Conservation (phyloP, 495 filamentous ascomycete genomes). For the Penicillium canariense region DNA sequence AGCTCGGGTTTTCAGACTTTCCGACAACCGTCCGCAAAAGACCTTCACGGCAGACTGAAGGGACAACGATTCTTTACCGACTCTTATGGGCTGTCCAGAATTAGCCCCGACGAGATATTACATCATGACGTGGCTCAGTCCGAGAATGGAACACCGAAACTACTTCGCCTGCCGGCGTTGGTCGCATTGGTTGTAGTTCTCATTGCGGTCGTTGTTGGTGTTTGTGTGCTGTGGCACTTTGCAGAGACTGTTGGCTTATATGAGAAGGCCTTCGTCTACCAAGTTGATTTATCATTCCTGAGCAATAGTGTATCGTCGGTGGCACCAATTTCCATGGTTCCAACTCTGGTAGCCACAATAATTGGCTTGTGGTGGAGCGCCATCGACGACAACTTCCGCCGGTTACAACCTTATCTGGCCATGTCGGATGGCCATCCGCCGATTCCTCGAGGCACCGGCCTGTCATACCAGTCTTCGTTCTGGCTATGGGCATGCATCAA, state of each 20-base stretch:
- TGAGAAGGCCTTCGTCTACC: conserved; percentile 32
- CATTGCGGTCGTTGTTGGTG: conserved; percentile 14
- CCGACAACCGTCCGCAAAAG: conserved; percentile 11
- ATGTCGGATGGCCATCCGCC: conserved; percentile 22
- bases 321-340: conserved; percentile 33
- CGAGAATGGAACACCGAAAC: conserved; percentile 15
- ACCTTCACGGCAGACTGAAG: conserved; percentile 7
- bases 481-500: conserved; percentile 30
- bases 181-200: conserved; percentile 14
- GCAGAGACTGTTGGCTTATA: conserved; percentile 24
- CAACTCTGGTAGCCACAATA: conserved; percentile 28
- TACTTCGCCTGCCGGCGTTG: conserved; percentile 25
- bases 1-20: conserved; percentile 8
- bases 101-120: not conserved
- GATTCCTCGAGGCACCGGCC: conserved; percentile 10
- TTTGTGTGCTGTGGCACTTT: conserved; percentile 30
- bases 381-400: conserved; percentile 33
- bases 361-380: conserved; percentile 41
- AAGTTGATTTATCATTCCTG: conserved; percentile 24
- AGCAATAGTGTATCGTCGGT: conserved; percentile 23
- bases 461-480: conserved; percentile 34
- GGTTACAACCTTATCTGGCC: conserved; percentile 33
- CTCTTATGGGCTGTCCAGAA: conserved; percentile 9
- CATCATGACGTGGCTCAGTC: conserved; percentile 6
- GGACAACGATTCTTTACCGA: conserved; percentile 11